Conservation (phyloP, 129 eudicot genomes). For the sunflower (Helianthus annuus) region DNA sequence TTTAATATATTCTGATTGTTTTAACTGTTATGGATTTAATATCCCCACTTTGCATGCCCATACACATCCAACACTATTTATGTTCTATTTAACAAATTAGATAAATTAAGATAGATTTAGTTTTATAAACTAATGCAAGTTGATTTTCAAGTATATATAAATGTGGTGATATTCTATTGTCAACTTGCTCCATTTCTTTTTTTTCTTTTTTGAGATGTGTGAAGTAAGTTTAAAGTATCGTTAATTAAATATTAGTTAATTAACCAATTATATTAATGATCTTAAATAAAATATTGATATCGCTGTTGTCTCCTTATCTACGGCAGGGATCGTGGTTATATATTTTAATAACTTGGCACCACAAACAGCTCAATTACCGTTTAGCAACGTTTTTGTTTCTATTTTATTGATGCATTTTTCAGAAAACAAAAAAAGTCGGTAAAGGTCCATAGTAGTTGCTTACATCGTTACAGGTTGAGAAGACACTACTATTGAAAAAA, state of each 20-base stretch:
- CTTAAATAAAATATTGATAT: not conserved
- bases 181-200: not conserved
- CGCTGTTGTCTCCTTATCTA: slow-evolving; percentile 10
- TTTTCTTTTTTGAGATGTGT: not conserved
- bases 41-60: too few relatives aligned
- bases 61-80: too few relatives aligned
- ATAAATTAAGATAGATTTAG: too few relatives aligned
- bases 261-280: not conserved
- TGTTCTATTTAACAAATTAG: too few relatives aligned
- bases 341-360: slow-evolving; percentile 2
- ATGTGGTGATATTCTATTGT: not conserved
- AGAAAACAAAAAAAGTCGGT: too few relatives aligned
- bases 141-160: not conserved
- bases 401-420: too few relatives aligned
- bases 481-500: too few relatives aligned
- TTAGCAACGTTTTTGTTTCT: not conserved
- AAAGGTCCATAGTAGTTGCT: too few relatives aligned
- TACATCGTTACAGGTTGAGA: too few relatives aligned
- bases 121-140: not conserved
- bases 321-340: slow-evolving; percentile 1
- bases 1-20: too few relatives aligned
- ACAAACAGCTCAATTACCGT: slow-evolving; percentile 4
- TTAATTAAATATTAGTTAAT: too few relatives aligned
- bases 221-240: not conserved
- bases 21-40: too few relatives aligned